Evolutionary conservation across 2,329 filamentous ascomycete genomes (phyloP).

Genomic region (Fusarium lateritium): DNA sequence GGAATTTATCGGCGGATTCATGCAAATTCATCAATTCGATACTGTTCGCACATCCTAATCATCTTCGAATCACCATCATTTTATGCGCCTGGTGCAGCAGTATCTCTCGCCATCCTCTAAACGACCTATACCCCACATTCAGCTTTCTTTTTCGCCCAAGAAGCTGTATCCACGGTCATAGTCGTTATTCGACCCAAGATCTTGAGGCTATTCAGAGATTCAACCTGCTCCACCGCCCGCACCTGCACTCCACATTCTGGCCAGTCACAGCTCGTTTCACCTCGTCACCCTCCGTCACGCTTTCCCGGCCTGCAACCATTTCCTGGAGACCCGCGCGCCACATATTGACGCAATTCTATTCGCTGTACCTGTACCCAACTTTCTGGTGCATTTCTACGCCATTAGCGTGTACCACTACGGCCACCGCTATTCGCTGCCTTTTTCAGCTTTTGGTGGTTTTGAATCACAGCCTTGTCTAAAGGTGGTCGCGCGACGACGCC

Average conservation of each 20-base stretch:
- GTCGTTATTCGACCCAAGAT: constrained; percentile 43
- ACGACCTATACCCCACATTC: constrained; percentile 42
- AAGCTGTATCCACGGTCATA: constrained; percentile 20
- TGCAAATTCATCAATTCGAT: constrained; percentile 61
- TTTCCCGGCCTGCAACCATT: constrained; percentile 44
- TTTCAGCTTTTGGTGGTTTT: constrained; percentile 29
- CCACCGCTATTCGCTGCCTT: constrained; percentile 42
- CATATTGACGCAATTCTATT: constrained; percentile 31
- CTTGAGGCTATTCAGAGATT: constrained; percentile 61
- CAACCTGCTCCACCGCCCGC: constrained; percentile 45
- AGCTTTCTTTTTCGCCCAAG: constrained; percentile 40
- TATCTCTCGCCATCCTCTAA: constrained; percentile 48
- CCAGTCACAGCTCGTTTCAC: constrained; percentile 47
- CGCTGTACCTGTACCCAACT: constrained; percentile 42
- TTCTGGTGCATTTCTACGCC: constrained; percentile 34
- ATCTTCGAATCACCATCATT: constrained; percentile 57
- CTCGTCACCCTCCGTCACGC: constrained; percentile 39
- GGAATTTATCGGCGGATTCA: constrained; percentile 48
- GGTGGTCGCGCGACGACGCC: constrained; percentile 23
- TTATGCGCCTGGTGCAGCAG: constrained; percentile 52
- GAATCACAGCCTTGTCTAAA: constrained; percentile 41
- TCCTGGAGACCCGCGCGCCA: constrained; percentile 40
- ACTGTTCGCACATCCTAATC: constrained; percentile 52
- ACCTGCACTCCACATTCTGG: constrained; percentile 41
- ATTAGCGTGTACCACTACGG: constrained; percentile 40